Evolutionary conservation across 129 eudicot genomes (phyloP).

Genomic region (Lonicera japonica): DNA sequence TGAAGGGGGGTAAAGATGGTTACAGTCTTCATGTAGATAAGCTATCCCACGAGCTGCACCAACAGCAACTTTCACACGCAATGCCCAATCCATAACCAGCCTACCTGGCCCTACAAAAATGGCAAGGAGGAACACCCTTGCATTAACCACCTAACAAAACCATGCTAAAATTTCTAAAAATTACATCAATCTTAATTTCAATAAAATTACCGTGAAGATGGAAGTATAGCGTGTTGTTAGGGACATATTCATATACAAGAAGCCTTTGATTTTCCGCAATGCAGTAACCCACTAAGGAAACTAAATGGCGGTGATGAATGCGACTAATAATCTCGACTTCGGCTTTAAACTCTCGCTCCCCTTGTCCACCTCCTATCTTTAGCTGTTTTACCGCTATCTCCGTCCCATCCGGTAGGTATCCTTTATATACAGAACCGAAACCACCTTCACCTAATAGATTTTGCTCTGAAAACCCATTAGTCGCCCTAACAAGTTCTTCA

Average conservation of each 20-base stretch:
- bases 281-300: conserved; percentile 85
- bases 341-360: conserved; percentile 86
- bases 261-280: conserved; percentile 52
- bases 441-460: conserved; percentile 89
- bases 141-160: background rate
- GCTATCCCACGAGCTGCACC: conserved; percentile 95
- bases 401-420: conserved; percentile 59
- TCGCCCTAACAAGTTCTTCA: conserved; percentile 54
- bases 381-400: conserved; percentile 91
- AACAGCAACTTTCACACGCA: conserved; percentile 69
- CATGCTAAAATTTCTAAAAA: background rate
- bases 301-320: conserved; percentile 91
- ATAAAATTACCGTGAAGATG: conserved; percentile 78
- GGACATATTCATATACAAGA: conserved; percentile 82
- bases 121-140: background rate
- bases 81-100: conserved; percentile 68
- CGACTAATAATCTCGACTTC: conserved; percentile 89
- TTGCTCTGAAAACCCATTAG: conserved; percentile 59
- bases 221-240: conserved; percentile 76
- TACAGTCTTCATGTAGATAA: conserved; percentile 95
- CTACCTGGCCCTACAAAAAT: conserved; percentile 51
- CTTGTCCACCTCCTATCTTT: conserved; percentile 85
- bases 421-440: conserved; percentile 83
- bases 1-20: conserved; percentile 8
- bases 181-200: background rate